These are phyloP conservation scores for Coemansia sp. DNA, from an alignment of 192 early-diverging fungal species.

Conservation along the genomic window DNA sequence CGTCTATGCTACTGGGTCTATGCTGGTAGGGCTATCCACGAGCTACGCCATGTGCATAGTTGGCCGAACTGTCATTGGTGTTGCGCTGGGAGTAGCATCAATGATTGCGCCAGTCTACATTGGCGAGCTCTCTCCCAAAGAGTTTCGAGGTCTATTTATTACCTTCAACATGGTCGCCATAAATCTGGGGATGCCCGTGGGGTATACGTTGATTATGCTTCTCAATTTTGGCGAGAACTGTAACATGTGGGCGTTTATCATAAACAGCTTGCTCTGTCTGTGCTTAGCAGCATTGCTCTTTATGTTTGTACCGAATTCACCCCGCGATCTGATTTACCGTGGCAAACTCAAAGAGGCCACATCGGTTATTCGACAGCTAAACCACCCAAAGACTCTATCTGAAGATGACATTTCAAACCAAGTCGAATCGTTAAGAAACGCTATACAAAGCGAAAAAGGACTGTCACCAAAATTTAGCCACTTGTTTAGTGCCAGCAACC, in stretches of 20 bases:
- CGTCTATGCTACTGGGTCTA: constrained; percentile 13
- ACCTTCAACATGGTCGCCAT: constrained; percentile 23
- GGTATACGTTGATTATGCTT: constrained; percentile 13
- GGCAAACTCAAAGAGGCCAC: constrained; percentile 14
- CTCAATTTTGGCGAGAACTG: background rate
- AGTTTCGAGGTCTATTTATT: constrained; percentile 27
- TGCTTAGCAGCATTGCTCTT: constrained; percentile 3
- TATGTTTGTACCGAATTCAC: constrained; percentile 26
- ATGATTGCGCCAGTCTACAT: constrained; percentile 35
- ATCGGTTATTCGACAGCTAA: constrained; percentile 13
- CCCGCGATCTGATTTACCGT: constrained; percentile 29
- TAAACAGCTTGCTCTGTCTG: constrained; percentile 10
- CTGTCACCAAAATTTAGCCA: constrained; percentile 13
- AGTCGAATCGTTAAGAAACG: constrained; percentile 3
- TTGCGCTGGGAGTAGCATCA: constrained; percentile 23
- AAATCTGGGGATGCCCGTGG: constrained; percentile 25
- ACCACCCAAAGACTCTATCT: background rate
- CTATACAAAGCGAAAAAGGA: constrained; percentile 6
- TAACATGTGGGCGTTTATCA: constrained; percentile 18
- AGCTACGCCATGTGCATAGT: constrained; percentile 12
- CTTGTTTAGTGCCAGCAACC: constrained; percentile 13
- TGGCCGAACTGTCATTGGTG: constrained; percentile 18
- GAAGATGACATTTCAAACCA: constrained; percentile 4
- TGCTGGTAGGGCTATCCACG: constrained; percentile 11
- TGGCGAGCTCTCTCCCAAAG: constrained; percentile 36